Evolutionary conservation across 345 rosid species (phyloP), one percentile per base, ranked within the genome.

Genomic region (Populus nigra): DNA sequence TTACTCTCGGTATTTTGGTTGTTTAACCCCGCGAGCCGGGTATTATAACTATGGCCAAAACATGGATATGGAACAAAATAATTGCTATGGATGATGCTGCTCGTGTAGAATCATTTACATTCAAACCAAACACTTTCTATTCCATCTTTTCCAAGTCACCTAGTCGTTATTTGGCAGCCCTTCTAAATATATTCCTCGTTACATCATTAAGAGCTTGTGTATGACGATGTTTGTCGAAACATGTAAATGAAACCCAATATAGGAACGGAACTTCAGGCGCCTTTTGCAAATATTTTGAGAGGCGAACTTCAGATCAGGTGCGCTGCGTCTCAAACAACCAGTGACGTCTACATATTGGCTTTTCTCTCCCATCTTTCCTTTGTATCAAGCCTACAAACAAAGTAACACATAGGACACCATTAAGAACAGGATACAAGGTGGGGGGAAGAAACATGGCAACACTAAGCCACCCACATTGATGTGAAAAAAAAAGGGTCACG

Each of bases 311-410:
- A 66, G n/a, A 25, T 27, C 18, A 25, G 18, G 18, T 8, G 16
- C 1, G 63, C 50, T 10, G 33, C 65, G 53, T 25, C 41, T 31
- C 33, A 8, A 17, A 5, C 25, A 23, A 17, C 12, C n/a, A 10
- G 7, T 13, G 33, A 35, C 53, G 17, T 66, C 85, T 86, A 91
- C 91, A 89, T 91, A 81, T 89, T 91, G 73, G 89, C 88, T 82
- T 90, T 90, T 86, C 90, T 92, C 81, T 90, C 94, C 93, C 93
- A 90, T 72, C 93, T 83, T 76, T 90, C 94, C 85, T 86, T 92
- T 0, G 92, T 82, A 79, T 88, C 93, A 41, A 90, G 94, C 82
- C 94, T 92, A 76, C 70, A 29, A 73, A 81, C 35, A 72, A 77
- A 79, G 61, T 3, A 66, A 2, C 5, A 38, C 12, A 16, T 5